These are phyloP conservation scores for Sclerotinia minor DNA, from an alignment of 2,329 filamentous ascomycete species.

Conservation along the genomic window DNA sequence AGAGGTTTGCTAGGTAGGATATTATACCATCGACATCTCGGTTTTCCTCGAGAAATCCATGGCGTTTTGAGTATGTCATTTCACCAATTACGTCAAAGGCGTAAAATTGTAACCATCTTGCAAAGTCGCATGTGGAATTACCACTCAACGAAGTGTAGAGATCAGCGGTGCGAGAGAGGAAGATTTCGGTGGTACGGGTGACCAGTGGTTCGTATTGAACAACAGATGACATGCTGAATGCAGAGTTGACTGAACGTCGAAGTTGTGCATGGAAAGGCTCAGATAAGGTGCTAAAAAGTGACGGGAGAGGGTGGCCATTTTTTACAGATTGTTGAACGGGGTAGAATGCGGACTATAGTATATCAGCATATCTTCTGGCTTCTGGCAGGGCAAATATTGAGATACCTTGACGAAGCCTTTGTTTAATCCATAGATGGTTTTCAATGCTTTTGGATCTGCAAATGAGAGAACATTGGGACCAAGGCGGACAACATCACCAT, in stretches of 20 bases:
- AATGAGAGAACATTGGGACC: conserved; percentile 76
- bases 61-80: conserved; percentile 72
- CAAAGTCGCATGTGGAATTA: conserved; percentile 57
- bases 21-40: conserved; percentile 76
- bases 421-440: conserved; percentile 77
- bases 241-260: conserved; percentile 71
- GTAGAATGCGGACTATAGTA: conserved; percentile 71
- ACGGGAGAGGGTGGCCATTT: conserved; percentile 66
- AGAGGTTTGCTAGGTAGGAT: conserved; percentile 60
- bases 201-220: conserved; percentile 81
- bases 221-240: conserved; percentile 75
- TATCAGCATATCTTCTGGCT: background rate
- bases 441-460: conserved; percentile 69
- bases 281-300: conserved; percentile 74
- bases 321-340: conserved; percentile 73
- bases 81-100: conserved; percentile 81
- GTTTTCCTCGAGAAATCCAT: conserved; percentile 74
- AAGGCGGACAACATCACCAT: conserved; percentile 73
- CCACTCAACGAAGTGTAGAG: conserved; percentile 48
- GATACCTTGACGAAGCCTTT: conserved; percentile 76
- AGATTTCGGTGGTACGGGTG: conserved; percentile 70
- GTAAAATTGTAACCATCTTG: conserved; percentile 75
- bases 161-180: conserved; percentile 62
- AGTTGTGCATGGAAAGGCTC: conserved; percentile 75
- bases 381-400: background rate